Conservation (phyloP, 2,329 filamentous ascomycete species). For the Fusarium chuoi region DNA sequence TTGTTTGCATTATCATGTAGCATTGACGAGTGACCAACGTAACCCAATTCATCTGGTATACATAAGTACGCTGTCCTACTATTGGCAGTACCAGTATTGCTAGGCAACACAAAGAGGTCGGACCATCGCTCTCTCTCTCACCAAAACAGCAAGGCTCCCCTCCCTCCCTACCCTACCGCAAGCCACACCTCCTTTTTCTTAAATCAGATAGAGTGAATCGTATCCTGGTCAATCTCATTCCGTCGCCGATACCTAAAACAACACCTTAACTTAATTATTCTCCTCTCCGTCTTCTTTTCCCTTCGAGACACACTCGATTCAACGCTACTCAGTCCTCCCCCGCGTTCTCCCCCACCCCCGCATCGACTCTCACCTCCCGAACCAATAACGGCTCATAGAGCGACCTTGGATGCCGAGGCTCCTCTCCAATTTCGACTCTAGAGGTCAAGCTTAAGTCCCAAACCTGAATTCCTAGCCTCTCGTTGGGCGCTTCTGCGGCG, state of each 20-base stretch:
- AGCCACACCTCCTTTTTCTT: constrained; percentile 9
- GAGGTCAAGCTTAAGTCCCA: background rate
- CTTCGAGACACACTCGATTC: constrained; percentile 8
- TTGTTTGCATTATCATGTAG: constrained; percentile 6
- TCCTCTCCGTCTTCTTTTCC: background rate
- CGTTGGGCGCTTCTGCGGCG: constrained; percentile 4
- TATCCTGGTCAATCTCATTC: background rate
- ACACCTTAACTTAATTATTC: constrained; percentile 4
- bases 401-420: constrained; percentile 35
- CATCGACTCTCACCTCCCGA: constrained; percentile 16
- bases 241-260: background rate
- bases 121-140: constrained; percentile 16
- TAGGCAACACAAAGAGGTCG: constrained; percentile 10
- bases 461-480: background rate
- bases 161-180: background rate
- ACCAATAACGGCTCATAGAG: constrained; percentile 24
- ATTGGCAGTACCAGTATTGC: constrained; percentile 2
- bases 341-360: constrained; percentile 32
- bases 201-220: background rate
- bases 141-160: constrained; percentile 4
- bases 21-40: constrained; percentile 6
- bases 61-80: constrained; percentile 9
- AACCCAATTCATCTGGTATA: background rate
- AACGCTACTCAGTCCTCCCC: constrained; percentile 13
- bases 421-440: background rate